These are phyloP conservation scores for Epichloe amarillans DNA, from an alignment of 2,329 filamentous ascomycete species.

Conservation along the genomic window DNA sequence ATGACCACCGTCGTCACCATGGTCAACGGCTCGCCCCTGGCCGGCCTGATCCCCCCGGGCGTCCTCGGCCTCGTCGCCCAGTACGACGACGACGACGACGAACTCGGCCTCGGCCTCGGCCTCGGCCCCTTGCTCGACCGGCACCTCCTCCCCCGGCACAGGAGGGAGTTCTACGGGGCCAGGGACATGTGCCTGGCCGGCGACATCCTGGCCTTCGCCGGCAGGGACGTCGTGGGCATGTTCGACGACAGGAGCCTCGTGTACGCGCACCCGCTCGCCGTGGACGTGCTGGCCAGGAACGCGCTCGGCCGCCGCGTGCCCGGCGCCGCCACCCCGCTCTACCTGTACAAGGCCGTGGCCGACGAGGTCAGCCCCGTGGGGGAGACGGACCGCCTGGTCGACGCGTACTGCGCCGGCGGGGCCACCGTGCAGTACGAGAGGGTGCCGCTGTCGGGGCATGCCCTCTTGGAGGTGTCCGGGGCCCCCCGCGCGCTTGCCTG, in stretches of 20 bases:
- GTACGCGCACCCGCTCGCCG: neutral
- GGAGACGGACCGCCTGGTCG: neutral
- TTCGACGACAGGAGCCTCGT: conserved; percentile 18
- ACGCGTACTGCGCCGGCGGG: neutral
- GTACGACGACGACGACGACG: conserved; percentile 7
- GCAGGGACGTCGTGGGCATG: conserved; percentile 25
- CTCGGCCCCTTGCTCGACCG: conserved; percentile 6
- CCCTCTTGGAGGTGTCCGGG: neutral
- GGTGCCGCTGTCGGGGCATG: neutral
- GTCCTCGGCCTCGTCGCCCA: conserved; percentile 12
- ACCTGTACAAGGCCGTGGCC: neutral
- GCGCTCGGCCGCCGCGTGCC: neutral
- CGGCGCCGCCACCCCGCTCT: neutral
- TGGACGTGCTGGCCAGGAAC: neutral
- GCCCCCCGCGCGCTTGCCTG: neutral
- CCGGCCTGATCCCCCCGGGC: conserved; percentile 12
- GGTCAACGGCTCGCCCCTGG: conserved; percentile 8
- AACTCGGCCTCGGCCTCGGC: too few species aligned
- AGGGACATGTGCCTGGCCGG: conserved; percentile 14
- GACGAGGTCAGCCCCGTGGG: conserved; percentile 1
- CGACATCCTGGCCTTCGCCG: conserved; percentile 14
- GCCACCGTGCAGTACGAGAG: neutral
- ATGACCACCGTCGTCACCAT: conserved; percentile 5
- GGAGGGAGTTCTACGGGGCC: conserved; percentile 17
- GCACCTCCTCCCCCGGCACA: conserved; percentile 10